phyloP scores from a whole-genome alignment of 202 grass and related monocot species.

The Sporobolus alterniflorus region DNA sequence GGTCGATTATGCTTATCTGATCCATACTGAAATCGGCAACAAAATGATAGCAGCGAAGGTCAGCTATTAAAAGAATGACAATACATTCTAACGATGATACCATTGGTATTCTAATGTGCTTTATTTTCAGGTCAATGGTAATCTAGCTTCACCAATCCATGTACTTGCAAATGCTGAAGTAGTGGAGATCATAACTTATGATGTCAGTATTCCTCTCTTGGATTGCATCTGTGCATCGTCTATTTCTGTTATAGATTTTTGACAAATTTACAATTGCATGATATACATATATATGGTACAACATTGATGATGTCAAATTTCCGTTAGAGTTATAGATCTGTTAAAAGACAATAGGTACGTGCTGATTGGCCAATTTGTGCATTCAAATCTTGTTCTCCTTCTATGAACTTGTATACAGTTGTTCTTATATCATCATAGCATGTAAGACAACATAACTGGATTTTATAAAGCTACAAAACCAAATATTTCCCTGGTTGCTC shows the following conservation, averaged over 20 bases:
- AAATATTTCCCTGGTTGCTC: no score
- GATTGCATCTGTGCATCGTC: constrained; percentile 11
- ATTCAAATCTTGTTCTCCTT: constrained; percentile 15
- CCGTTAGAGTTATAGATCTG: background rate
- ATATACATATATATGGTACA: constrained; percentile 3
- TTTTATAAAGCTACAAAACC: background rate
- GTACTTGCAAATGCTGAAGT: constrained; percentile 96
- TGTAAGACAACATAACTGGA: background rate
- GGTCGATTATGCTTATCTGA: constrained; percentile 99
- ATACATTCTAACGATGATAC: constrained; percentile 28
- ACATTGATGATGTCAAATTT: background rate
- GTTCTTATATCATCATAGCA: constrained; percentile 9
- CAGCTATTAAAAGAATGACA: constrained; percentile 41
- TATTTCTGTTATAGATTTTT: constrained; percentile 29
- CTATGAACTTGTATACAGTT: constrained; percentile 11
- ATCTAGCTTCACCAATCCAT: constrained; percentile 88
- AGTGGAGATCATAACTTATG: constrained; percentile 92
- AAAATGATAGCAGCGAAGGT: constrained; percentile 98
- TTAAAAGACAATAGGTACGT: background rate
- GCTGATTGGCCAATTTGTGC: constrained; percentile 4
- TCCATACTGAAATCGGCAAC: constrained; percentile 99
- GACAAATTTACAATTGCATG: background rate
- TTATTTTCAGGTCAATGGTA: constrained; percentile 94
- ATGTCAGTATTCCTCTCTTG: constrained; percentile 72
- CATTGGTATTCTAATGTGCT: constrained; percentile 37